Conservation (phyloP, 768 basidiomycete species). For the Suillus cothurnatus region DNA sequence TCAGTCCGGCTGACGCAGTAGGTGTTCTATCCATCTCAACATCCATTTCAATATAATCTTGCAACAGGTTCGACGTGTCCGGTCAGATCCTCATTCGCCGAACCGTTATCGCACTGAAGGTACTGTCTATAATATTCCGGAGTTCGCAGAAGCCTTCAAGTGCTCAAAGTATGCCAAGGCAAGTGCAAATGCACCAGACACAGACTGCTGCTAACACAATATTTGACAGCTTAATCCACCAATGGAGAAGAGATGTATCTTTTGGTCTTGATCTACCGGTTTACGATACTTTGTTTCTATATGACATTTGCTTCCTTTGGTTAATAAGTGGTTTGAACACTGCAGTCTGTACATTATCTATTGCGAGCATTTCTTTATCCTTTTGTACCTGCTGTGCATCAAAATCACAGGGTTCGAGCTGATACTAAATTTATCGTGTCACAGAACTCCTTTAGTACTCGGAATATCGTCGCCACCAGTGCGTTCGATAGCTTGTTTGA, state of each 20-base stretch:
- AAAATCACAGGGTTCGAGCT: background rate
- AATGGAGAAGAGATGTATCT: constrained; percentile 70
- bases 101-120: constrained; percentile 80
- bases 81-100: constrained; percentile 90
- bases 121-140: constrained; percentile 83
- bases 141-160: constrained; percentile 86
- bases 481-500: constrained; percentile 89
- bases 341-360: constrained; percentile 13
- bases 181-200: constrained; percentile 21
- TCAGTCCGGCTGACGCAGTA: constrained; percentile 77
- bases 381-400: background rate
- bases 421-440: constrained; percentile 12
- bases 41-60: background rate
- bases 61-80: constrained; percentile 68
- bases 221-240: constrained; percentile 76
- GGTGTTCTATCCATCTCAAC: constrained; percentile 25
- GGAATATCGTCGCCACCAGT: constrained; percentile 92
- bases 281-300: constrained; percentile 1
- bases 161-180: constrained; percentile 80
- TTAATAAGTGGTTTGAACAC: background rate
- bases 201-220: constrained; percentile 4
- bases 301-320: constrained; percentile 14
- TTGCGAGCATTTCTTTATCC: background rate
- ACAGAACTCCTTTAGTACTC: constrained; percentile 95
- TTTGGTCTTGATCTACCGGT: constrained; percentile 59